phyloP scores from a whole-genome alignment of 768 basidiomycete genomes.

The Mycena galopus region DNA sequence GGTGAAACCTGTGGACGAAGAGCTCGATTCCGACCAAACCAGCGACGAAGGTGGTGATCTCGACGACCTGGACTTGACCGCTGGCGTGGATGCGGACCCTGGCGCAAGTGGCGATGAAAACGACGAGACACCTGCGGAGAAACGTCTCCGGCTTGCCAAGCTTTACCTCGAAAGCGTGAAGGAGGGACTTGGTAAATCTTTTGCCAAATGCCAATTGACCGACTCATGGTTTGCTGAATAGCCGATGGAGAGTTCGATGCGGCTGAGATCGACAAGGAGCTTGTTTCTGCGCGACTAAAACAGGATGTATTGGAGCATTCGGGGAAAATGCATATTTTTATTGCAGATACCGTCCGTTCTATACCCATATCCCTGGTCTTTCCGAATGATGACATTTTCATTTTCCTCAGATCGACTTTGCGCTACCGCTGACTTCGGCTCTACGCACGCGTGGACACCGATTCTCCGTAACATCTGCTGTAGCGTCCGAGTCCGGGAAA shows the following conservation, averaged over 20 bases:
- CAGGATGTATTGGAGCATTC: slow-evolving; percentile 93
- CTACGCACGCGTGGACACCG: slow-evolving; percentile 82
- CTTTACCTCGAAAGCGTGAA: slow-evolving; percentile 90
- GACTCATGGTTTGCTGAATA: slow-evolving; percentile 33
- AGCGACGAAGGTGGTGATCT: slow-evolving; percentile 66
- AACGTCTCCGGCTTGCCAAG: slow-evolving; percentile 90
- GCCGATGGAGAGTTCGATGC: slow-evolving; percentile 96
- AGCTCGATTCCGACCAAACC: slow-evolving; percentile 73
- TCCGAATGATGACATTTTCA: background rate
- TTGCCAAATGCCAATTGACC: background rate
- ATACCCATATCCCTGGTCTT: background rate
- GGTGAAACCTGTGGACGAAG: slow-evolving; percentile 64
- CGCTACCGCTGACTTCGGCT: slow-evolving; percentile 57
- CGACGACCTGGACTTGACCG: slow-evolving; percentile 73
- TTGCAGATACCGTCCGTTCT: slow-evolving; percentile 76
- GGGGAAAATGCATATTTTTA: slow-evolving; percentile 86
- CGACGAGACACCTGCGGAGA: slow-evolving; percentile 95
- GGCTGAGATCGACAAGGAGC: slow-evolving; percentile 93
- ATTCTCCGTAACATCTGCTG: slow-evolving; percentile 85
- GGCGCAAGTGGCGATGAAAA: slow-evolving; percentile 86
- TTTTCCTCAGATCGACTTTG: slow-evolving; percentile 67
- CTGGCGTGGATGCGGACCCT: slow-evolving; percentile 61
- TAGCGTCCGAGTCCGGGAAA: slow-evolving; percentile 77
- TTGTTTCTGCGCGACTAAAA: slow-evolving; percentile 91
- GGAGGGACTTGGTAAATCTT: slow-evolving; percentile 71